Evolutionary conservation across 164 flowering plant genomes (phyloP), one percentile per base, ranked within the genome.

Genomic region (Nelumbo lutea): DNA sequence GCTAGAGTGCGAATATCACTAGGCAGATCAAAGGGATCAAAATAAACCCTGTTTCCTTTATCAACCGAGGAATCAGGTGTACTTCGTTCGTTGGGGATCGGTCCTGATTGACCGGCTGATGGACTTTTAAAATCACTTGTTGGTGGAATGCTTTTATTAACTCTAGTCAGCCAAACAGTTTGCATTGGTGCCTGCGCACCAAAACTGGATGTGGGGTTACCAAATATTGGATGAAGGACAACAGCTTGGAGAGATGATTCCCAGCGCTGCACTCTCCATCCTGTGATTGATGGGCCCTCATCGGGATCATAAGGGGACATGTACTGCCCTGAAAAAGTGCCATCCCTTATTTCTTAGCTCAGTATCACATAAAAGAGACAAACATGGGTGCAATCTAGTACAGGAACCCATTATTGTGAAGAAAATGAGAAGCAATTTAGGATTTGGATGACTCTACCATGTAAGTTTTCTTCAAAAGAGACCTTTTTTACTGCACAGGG

Each of bases 221-320:
- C 98, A 80, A 96, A 96, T 76, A 96, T 87, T 60, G 79, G 98
- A 81, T 96, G 99, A 69, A 96, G 94, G 64, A 91, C 98, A 74
- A 93, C 98, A 74, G 89, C 88, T 83, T 96, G 89, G 68, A 93
- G 86, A 77, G 97, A 86, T 62, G 99, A 91, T 77, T 96, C 97
- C 99, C 99, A 96, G 6, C 98, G 89, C 73, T 96, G 99, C 73
- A 96, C 97, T 77, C 99, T 86, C 99, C 99, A 96, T 61, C 99
- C 98, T 38, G 95, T 93, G 69, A 96, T 83, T 66, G 97, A 89
- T 61, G 99, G 99, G 45, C 99, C 98, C 82, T 96, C 99, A 83
- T 96, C 98, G 40, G 98, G 99, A 79, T 93, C 99, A 79, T 92
- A 96, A 8, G 99, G 99, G 47, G 99, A 96, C 99, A 96, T 96